Conservation (phyloP, 176 grass and related monocot species). For the Lolium rigidum region DNA sequence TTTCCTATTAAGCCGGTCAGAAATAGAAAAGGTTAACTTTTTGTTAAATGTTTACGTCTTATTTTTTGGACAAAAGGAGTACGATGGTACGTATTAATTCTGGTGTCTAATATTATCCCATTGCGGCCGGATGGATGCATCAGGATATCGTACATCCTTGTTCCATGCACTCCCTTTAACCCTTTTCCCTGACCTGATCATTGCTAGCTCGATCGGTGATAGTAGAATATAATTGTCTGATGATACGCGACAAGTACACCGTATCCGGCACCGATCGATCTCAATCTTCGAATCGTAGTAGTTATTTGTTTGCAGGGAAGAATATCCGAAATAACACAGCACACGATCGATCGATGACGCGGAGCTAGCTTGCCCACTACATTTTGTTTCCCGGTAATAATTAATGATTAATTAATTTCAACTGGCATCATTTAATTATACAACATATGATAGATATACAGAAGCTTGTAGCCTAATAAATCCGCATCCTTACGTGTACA, state of each 20-base stretch:
- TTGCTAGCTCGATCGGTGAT: neutral
- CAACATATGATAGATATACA: neutral
- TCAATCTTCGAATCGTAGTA: neutral
- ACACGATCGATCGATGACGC: neutral
- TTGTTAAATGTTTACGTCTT: no score
- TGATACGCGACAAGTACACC: slow-evolving; percentile 21
- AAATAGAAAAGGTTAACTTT: no score
- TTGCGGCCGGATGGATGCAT: no score
- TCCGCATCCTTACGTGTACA: neutral
- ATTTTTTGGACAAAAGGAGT: no score
- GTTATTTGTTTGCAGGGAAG: neutral
- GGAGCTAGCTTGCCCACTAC: neutral
- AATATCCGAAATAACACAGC: neutral
- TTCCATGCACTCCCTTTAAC: slow-evolving; percentile 26
- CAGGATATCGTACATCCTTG: neutral
- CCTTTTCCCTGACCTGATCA: slow-evolving; percentile 26
- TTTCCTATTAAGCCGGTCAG: no score
- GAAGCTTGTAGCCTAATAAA: neutral
- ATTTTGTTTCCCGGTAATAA: no score
- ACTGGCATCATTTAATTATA: neutral
- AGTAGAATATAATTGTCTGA: neutral
- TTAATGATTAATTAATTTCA: neutral
- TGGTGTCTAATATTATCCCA: no score
- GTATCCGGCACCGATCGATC: neutral
- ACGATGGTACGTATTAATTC: no score